Conservation (phyloP, 495 filamentous ascomycete species). For the Halenospora varia region DNA sequence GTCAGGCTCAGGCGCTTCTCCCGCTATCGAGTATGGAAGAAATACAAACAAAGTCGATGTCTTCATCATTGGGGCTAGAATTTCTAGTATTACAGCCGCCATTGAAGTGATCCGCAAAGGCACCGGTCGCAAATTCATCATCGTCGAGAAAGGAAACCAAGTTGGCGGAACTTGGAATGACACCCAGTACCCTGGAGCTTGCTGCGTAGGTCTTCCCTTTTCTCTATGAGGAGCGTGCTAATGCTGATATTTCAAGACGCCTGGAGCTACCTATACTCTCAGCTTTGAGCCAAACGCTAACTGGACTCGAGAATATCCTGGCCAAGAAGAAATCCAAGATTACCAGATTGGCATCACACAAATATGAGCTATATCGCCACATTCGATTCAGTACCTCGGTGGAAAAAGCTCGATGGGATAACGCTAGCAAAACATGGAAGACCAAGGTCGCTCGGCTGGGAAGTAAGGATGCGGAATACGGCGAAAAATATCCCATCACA, state of each 20-base stretch:
- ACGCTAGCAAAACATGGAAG: conserved; percentile 39
- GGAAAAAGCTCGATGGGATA: conserved; percentile 53
- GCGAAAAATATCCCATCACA: conserved; percentile 49
- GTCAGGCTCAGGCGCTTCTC: neutral
- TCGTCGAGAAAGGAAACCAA: conserved; percentile 48
- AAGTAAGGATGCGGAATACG: conserved; percentile 34
- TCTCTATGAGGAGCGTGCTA: neutral
- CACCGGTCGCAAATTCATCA: conserved; percentile 50
- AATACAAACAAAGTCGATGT: conserved; percentile 41
- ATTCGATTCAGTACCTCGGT: conserved; percentile 58
- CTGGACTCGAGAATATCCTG: conserved; percentile 54
- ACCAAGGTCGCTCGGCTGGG: conserved; percentile 28
- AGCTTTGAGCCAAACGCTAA: conserved; percentile 55
- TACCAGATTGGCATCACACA: conserved; percentile 58
- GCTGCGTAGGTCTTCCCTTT: conserved; percentile 42
- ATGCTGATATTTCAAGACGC: neutral
- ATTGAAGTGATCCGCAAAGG: conserved; percentile 52
- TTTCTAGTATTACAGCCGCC: conserved; percentile 44
- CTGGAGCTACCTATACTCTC: conserved; percentile 49
- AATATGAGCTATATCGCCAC: conserved; percentile 54
- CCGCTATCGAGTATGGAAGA: conserved; percentile 5
- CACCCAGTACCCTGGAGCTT: conserved; percentile 50
- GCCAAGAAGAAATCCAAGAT: conserved; percentile 50
- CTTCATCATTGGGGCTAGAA: conserved; percentile 51
- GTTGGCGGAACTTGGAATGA: conserved; percentile 56